Base-by-base conservation (phyloP, 257 asterid species). In the Buddleja alternifolia region DNA sequence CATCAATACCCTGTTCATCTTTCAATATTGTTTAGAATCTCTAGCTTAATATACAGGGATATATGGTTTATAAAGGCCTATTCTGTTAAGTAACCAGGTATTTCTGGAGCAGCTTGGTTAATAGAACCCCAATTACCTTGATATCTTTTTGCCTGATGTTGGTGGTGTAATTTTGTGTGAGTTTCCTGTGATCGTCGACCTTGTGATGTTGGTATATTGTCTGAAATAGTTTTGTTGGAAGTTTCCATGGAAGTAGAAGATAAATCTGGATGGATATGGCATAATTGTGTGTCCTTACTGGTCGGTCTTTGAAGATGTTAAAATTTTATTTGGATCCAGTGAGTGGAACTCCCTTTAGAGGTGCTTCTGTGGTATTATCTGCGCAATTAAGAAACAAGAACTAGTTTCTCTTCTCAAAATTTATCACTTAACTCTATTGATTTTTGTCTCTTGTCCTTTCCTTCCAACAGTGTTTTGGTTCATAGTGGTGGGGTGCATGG, bases 401-500 rank as follows among this genome's bases (percentile, higher is more conserved):
- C 21, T 56, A 10, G 11, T 54, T 62, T 40, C 29, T 57, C 21
- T 23, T 20, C 14, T 32, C 29, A 45, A 24, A 11, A 14, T 62
- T 52, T 17, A 32, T 56, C 14, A 8, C 56, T 50, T 73, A 11
- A 60, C 74, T 41, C 12, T 50, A 32, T 69, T 53, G 25, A 23
- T 77, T 12, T 12, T 54, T 25, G 34, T 63, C 39, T 57, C 37
- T 12, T 58, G 12, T 69, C 34, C 60, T 21, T 74, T 69, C 59
- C 36, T 71, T 69, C n/a, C 63, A 53, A 70, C 89, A 94, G 99
- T 84, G 99, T 94, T 45, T 81, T 94, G 93, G 99, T 94, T 66
- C 99, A 94, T 65, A 89, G 97, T 23, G 97, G 97, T 14, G 99
- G 99, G 51, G 96, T 90, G 67, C 96, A 94, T 56, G 97, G 99